Evolutionary conservation across 352 stramenopile species (phyloP), one percentile per base, ranked within the genome.

Genomic region (Phytophthora sojae): DNA sequence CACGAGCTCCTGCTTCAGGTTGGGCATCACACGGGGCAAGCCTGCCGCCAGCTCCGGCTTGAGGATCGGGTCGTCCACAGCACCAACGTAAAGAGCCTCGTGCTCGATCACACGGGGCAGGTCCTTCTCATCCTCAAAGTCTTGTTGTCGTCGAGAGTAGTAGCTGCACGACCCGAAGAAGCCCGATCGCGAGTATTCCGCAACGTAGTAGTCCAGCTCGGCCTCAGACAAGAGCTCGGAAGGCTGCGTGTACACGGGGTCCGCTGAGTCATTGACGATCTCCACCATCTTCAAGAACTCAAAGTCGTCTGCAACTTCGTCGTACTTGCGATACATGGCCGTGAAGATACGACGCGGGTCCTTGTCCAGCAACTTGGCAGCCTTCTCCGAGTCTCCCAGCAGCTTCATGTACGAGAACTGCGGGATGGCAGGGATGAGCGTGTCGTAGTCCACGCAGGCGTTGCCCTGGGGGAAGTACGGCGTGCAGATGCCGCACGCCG

Each of bases 331-430:
- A 25, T 82, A 90, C 44, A 87, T 73, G 30, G 71, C 71, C 15
- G 77, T 82, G 70, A 89, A 86, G 37, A 89, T 79, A 0, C 80
- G 79, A 54, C 79, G 69, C 3, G 79, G 72, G 15, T 79, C 60
- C n/a, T 73, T 53, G 37, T 88, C 78, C 21, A 88, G 62, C 44
- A 78, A 60, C 49, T 73, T 67, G 29, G 74, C 75, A 4, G 79
- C 73, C 55, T 67, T 51, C 11, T 73, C 62, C 44, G 77, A 78
- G 57, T 88, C 69, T 15, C 61, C 72, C 9, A 90, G 71, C 39
- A 92, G 69, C 56, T 83, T 82, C 64, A 91, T 84, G 75, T 94
- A 94, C 53, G 75, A 78, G 54, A 94, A 89, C 61, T 77, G 62
- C 42, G 80, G 83, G 29, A 84, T 54, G 26, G 74, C 59, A 37